Conservation (phyloP, 345 rosid genomes). For the Crucihimalaya himalaica region DNA sequence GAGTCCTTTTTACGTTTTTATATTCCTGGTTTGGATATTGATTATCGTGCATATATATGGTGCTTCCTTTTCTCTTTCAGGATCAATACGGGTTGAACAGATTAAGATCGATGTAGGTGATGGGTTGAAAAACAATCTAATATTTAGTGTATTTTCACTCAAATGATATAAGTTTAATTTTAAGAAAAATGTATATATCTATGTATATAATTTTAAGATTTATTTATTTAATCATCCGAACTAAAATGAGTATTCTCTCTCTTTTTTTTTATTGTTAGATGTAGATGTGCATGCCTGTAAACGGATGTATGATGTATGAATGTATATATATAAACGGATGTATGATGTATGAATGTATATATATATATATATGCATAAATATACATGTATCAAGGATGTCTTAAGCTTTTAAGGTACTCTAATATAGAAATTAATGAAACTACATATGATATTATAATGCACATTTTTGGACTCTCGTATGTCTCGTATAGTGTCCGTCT, state of each 20-base stretch:
- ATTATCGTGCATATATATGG: constrained; percentile 26
- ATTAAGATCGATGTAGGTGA: constrained; percentile 55
- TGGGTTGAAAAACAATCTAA: not conserved
- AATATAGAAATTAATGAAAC: not conserved
- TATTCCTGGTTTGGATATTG: not conserved
- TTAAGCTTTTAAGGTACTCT: not conserved
- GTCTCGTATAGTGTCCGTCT: not conserved
- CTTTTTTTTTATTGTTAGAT: not conserved
- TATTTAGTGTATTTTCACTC: not conserved
- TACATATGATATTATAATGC: not conserved
- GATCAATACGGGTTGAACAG: constrained; percentile 55
- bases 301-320: too few species aligned
- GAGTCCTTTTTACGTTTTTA: not conserved
- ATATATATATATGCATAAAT: too few species aligned
- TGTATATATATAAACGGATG: too few species aligned
- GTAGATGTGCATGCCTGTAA: not conserved
- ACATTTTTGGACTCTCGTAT: not conserved
- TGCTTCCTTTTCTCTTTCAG: constrained; percentile 47
- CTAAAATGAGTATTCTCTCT: not conserved
- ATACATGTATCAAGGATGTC: not conserved
- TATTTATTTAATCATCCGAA: constrained; percentile 8
- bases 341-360: too few species aligned
- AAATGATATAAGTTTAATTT: not conserved
- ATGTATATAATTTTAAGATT: not conserved
- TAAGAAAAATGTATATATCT: not conserved